Percentiles rank a stretch among this genome's conserved stretches.
These are phyloP conservation scores for Sclerotinia spermophila DNA, from an alignment of 2,329 filamentous ascomycete genomes.

Conservation along the genomic window DNA sequence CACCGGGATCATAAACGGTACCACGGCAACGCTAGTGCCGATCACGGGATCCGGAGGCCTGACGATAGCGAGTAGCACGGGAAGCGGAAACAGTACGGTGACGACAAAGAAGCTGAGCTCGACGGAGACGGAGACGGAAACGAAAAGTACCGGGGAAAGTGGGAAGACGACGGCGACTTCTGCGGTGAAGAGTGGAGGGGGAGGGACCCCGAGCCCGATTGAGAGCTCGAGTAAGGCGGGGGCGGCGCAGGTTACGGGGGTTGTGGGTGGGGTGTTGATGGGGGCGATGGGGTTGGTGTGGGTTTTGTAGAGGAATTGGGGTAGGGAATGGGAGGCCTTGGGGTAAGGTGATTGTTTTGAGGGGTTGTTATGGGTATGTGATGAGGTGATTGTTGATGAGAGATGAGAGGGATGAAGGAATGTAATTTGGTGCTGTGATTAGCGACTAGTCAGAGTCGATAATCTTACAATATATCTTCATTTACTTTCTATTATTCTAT, in stretches of 20 bases:
- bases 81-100: conserved; percentile 12
- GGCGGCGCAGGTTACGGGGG: conserved; percentile 8
- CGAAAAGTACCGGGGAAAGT: background rate
- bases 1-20: background rate
- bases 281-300: conserved; percentile 11
- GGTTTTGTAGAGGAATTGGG: conserved; percentile 17
- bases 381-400: background rate
- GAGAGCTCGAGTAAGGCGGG: conserved; percentile 9
- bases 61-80: background rate
- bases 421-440: background rate
- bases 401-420: background rate
- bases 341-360: background rate
- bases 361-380: background rate
- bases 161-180: background rate
- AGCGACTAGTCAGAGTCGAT: background rate
- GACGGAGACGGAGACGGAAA: background rate
- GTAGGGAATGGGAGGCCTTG: too few relatives aligned
- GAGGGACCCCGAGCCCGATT: background rate
- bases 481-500: background rate
- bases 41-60: background rate
- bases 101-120: background rate
- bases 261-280: background rate
- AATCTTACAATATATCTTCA: background rate
- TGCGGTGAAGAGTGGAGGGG: background rate
- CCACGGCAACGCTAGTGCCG: background rate